Conservation (phyloP, 2,329 filamentous ascomycete genomes). For the Claviceps cyperi region DNA sequence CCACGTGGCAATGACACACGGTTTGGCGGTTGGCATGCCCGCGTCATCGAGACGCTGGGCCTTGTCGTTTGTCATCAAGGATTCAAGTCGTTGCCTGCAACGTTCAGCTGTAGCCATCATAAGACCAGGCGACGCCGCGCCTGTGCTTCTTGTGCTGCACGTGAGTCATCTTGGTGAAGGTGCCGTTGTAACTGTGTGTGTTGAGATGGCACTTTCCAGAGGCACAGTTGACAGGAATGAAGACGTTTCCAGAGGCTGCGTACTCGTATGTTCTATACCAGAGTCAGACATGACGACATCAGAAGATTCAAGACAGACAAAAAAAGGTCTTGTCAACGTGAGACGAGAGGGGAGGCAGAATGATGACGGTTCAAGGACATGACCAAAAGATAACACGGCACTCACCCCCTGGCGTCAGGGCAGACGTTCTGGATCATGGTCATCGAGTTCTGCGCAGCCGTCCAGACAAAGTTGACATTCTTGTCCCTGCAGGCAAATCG, state of each 20-base stretch:
- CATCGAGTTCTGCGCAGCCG: slow-evolving; percentile 14
- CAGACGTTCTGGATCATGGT: slow-evolving; percentile 33
- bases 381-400: not conserved
- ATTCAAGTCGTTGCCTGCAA: not conserved
- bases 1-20: no score
- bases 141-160: not conserved
- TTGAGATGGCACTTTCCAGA: not conserved
- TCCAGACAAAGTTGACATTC: slow-evolving; percentile 29
- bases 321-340: not conserved
- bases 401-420: slow-evolving; percentile 22
- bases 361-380: no score
- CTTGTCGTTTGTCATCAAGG: no score
- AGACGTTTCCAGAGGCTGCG: slow-evolving; percentile 17
- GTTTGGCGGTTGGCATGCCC: no score
- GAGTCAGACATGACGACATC: not conserved
- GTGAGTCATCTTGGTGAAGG: slow-evolving; percentile 3
- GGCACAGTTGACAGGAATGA: slow-evolving; percentile 8
- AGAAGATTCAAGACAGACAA: not conserved
- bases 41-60: no score
- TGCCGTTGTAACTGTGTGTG: not conserved
- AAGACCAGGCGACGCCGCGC: slow-evolving; percentile 5
- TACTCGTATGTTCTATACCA: slow-evolving; percentile 8
- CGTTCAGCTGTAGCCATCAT: not conserved
- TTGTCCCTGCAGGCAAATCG: slow-evolving; percentile 29
- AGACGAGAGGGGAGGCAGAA: not conserved